Percentiles rank a stretch among this genome's conserved stretches.
These are phyloP conservation scores for Carallia brachiata DNA, from an alignment of 345 rosid genomes.

Conservation along the genomic window DNA sequence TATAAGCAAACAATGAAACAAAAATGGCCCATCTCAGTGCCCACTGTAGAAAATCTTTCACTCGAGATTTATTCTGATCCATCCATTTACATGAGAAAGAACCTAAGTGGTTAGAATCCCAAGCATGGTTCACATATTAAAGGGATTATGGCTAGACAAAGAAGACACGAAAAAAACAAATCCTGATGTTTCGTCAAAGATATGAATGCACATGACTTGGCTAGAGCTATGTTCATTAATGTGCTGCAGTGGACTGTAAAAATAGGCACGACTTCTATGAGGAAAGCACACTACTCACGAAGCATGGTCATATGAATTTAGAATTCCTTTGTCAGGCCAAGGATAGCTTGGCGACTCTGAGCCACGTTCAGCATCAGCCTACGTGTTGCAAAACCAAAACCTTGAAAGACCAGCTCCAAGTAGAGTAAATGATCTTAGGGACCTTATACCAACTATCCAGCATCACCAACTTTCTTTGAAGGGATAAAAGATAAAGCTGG, in stretches of 20 bases:
- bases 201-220: not conserved
- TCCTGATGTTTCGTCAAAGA: not conserved
- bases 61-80: too few species aligned
- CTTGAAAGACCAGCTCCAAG: constrained; percentile 94
- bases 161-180: not conserved
- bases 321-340: constrained; percentile 98
- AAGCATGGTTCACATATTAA: not conserved
- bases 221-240: not conserved
- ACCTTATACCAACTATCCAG: constrained; percentile 52
- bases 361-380: constrained; percentile 97
- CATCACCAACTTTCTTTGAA: constrained; percentile 65
- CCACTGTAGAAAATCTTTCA: too few species aligned
- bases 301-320: constrained; percentile 95
- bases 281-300: constrained; percentile 55
- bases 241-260: not conserved
- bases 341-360: constrained; percentile 78
- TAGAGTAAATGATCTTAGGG: constrained; percentile 57
- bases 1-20: not conserved
- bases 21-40: not conserved
- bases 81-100: too few species aligned
- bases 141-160: not conserved
- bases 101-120: too few species aligned
- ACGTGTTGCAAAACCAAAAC: constrained; percentile 66
- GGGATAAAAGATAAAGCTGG: constrained; percentile 51
- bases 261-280: not conserved